phyloP scores from a whole-genome alignment of 1,139 yeast species.

The Candida smagusa region DNA sequence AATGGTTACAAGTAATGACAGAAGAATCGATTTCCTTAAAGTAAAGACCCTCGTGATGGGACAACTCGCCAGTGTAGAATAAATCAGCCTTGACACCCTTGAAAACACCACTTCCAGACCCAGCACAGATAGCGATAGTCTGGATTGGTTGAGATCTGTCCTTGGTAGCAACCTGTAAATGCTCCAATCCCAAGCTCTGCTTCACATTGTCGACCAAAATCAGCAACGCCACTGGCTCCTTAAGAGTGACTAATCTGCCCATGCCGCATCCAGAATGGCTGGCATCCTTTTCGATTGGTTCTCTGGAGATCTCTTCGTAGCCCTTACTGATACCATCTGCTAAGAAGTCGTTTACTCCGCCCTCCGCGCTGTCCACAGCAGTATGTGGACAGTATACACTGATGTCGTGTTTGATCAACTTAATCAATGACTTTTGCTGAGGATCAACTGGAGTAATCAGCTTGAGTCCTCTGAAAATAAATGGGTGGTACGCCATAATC shows the following conservation, averaged over 20 bases:
- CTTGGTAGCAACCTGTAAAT: conserved; percentile 61
- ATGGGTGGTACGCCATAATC: conserved; percentile 90
- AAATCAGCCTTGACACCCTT: conserved; percentile 68
- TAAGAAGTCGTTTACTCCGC: conserved; percentile 93
- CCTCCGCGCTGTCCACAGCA: conserved; percentile 86
- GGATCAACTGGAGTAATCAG: conserved; percentile 66
- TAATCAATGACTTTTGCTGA: conserved; percentile 75
- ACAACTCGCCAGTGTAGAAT: conserved; percentile 85
- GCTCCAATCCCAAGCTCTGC: conserved; percentile 43
- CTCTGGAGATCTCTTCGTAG: conserved; percentile 18
- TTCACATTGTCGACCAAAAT: conserved; percentile 56
- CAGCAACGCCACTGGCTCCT: conserved; percentile 39
- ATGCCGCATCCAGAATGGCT: conserved; percentile 60
- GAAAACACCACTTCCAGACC: conserved; percentile 80
- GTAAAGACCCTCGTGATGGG: conserved; percentile 85
- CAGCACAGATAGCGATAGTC: conserved; percentile 89
- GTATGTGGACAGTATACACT: conserved; percentile 96
- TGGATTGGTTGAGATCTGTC: conserved; percentile 30
- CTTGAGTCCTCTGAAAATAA: conserved; percentile 86
- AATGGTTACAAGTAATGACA: conserved; percentile 79
- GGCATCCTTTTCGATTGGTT: conserved; percentile 27
- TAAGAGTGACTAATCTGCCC: conserved; percentile 69
- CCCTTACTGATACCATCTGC: conserved; percentile 54
- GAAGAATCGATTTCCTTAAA: conserved; percentile 70
- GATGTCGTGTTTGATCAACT: conserved; percentile 69